Percentiles rank a stretch among this genome's conserved stretches.
phyloP scores from a whole-genome alignment of 306 rosid species.

The Cucurbita pepo region DNA sequence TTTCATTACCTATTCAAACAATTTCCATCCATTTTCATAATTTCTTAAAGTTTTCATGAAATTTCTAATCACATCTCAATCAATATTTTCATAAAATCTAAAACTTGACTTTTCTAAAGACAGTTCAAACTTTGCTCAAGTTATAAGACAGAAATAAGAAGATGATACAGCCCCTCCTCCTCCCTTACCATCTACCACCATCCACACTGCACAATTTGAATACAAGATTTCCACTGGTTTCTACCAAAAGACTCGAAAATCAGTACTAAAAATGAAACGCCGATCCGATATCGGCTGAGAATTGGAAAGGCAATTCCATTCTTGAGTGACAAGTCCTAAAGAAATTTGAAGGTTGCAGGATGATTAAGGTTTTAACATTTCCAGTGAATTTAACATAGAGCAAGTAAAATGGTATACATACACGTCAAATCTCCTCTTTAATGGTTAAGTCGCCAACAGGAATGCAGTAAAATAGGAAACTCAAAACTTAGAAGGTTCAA shows the following conservation, averaged over 20 bases:
- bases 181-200: not conserved
- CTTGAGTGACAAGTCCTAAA: not conserved
- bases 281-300: too few species aligned
- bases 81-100: too few species aligned
- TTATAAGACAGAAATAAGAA: too few species aligned
- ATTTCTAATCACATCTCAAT: too few species aligned
- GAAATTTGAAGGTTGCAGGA: not conserved
- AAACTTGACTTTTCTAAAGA: not conserved
- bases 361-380: not conserved
- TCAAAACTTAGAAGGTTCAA: slow-evolving; percentile 23
- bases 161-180: not conserved
- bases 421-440: slow-evolving; percentile 31
- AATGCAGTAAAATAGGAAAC: slow-evolving; percentile 36
- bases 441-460: slow-evolving; percentile 41
- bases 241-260: not conserved
- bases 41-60: too few species aligned
- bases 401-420: slow-evolving; percentile 26
- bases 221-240: not conserved
- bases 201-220: not conserved
- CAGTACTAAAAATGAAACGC: too few species aligned
- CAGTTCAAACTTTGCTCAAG: too few species aligned
- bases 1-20: too few species aligned
- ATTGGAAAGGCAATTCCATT: too few species aligned
- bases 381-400: not conserved
- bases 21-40: too few species aligned